These are phyloP conservation scores for Silybum marianum DNA, from an alignment of 129 eudicot genomes.

Conservation along the genomic window DNA sequence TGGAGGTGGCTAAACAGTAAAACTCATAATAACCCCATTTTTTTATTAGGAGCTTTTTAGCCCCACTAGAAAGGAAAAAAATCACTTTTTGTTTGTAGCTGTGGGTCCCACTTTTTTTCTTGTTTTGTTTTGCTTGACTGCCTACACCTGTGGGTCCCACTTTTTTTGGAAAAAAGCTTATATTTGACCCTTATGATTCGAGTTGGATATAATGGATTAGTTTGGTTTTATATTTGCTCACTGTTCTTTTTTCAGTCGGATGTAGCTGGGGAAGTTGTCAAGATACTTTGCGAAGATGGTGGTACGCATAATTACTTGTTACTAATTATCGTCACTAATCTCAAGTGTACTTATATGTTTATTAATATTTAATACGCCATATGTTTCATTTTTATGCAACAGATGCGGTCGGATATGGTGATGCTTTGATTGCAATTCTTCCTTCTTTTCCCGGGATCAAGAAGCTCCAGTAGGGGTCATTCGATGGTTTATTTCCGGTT, in stretches of 20 bases:
- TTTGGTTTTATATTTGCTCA: neutral
- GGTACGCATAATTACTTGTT: constrained; percentile 47
- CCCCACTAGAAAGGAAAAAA: neutral
- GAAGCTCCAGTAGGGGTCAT: constrained; percentile 51
- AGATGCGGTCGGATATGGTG: constrained; percentile 96
- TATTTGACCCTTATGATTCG: neutral
- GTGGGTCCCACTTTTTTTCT: neutral
- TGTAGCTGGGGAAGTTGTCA: constrained; percentile 75
- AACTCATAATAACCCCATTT: too few species aligned
- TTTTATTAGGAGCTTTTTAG: neutral
- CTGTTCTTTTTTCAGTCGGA: constrained; percentile 49
- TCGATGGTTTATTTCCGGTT: neutral
- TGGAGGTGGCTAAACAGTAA: too few species aligned
- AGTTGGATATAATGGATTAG: neutral
- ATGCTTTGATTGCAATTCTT: constrained; percentile 79
- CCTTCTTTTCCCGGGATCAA: constrained; percentile 96
- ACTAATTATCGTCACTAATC: neutral
- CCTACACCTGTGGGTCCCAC: neutral
- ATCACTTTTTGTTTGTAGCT: neutral
- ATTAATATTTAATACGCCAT: constrained; percentile 12
- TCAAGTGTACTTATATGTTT: neutral
- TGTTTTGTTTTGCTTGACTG: neutral
- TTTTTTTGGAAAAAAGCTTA: neutral
- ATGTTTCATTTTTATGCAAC: constrained; percentile 19
- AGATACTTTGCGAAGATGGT: constrained; percentile 79